Conservation (phyloP, 225 moss, liverwort and hornwort genomes). For the Straminergon stramineum region DNA sequence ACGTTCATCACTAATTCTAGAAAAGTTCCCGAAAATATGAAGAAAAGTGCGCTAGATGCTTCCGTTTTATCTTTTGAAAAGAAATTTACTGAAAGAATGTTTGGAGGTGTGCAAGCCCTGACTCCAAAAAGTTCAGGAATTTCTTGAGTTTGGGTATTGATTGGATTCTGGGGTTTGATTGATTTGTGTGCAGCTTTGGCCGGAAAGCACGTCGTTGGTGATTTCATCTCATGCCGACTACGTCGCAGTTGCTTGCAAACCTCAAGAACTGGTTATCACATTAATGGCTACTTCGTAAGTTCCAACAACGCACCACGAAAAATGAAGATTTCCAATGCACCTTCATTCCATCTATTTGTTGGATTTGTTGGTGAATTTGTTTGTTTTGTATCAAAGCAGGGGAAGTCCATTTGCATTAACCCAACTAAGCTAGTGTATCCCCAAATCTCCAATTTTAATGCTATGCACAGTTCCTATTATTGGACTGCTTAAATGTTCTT, state of each 20-base stretch:
- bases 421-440: no score
- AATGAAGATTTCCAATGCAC: neutral
- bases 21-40: neutral
- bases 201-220: neutral
- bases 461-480: no score
- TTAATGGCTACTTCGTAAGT: constrained; percentile 18
- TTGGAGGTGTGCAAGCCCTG: neutral
- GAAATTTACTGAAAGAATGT: no score
- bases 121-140: no score
- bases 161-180: neutral
- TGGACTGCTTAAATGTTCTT: neutral
- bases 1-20: neutral
- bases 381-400: neutral
- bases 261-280: neutral
- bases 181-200: constrained; percentile 8
- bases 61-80: neutral
- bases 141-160: neutral
- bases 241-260: neutral
- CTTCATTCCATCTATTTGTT: neutral
- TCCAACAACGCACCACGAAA: neutral
- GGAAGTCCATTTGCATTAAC: neutral
- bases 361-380: neutral
- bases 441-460: neutral
- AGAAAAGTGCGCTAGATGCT: neutral
- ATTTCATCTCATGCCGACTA: neutral